Evolutionary conservation across 257 asterid genomes (phyloP), one percentile per base, ranked within the genome.

Genomic region (Osmanthus fragrans): DNA sequence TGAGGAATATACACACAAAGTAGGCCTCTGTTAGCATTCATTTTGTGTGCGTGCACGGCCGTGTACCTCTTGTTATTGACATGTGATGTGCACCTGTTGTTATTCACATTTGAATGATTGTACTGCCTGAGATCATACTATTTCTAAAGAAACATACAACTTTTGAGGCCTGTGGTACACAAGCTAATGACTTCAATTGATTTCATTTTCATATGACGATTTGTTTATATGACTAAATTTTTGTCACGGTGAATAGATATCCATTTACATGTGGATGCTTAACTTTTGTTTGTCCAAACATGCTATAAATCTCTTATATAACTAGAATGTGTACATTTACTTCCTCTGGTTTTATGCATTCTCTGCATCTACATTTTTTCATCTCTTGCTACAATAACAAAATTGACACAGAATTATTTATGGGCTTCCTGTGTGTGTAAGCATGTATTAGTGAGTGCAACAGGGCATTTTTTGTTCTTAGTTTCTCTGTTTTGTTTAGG

Each of bases 401-500:
- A 58, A 72, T 32, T 25, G 63, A 16, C 73, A 47, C 5, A 19
- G 25, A 29, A 39, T 66, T 71, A 66, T 60, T 19, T 25, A 40
- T 51, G 42, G 54, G 32, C 34, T 39, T 21, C 40, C 58, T 47
- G 30, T 42, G 8, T 23, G 49, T 70, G 19, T 34, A n/a, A 74
- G 79, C 19, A 18, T 65, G 40, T 42, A 42, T 42, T 70, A 49
- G 37, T 66, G 77, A 63, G 56, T 54, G 34, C 56, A 10, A 69
- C 7, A 60, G 36, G 30, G 70, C 71, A 76, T 36, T 68, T 19
- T 76, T 56, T 80, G 49, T 36, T 70, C 37, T 81, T 40, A 72
- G 25, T 71, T 74, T 76, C 73, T 68, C 70, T 67, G 40, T 67
- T 84, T 70, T 73, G 68, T 81, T 40, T 81, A 95, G 99, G 97